Evolutionary conservation across 1,139 yeast species (phyloP), one percentile per base, ranked within the genome.

Genomic region (Pichia sp.): DNA sequence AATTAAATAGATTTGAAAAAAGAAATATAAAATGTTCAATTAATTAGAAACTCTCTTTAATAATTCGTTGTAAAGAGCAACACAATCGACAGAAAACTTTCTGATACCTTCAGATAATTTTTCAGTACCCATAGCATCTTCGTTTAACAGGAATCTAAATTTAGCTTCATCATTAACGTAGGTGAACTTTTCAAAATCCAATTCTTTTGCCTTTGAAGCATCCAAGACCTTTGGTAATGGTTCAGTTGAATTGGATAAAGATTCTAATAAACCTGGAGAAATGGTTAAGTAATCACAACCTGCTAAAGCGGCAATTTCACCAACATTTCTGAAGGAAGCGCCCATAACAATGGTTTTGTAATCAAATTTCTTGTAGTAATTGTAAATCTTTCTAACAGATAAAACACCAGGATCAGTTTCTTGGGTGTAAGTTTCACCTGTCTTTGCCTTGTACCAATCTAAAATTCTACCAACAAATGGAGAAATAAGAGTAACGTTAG

Each of bases 281-380:
- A 91, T 89, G 63, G 99, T 91, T 71, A 91, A 76, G 78, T 70
- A 93, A 68, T 91, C 99, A 64, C 87, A 84, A 68, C 98, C 99
- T 51, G 98, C 97, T 60, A 91, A 77, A 56, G 94, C 95, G 70
- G 82, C 84, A 71, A 91, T 88, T 74, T 91, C 98, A 55, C 93
- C 96, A 53, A 75, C 70, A 76, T 89, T 93, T 81, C 99, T 89
- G 89, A 91, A 91, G 47, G 97, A 89, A 50, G 99, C 99, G 69
- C 98, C 99, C 98, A 91, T 91, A 62, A 91, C 98, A 65, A 91
- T 89, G 68, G 98, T 91, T 61, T 91, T 76, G 80, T 91, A 91
- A 56, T 82, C 93, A 69, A 68, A 87, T 75, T 91, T 91, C 81
- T 91, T 91, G 85, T 91, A 91, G 82, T 91, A 91, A 84, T 89